Evolutionary conservation across 345 rosid genomes (phyloP), one percentile per base, ranked within the genome.

Genomic region (Moricandia arvensis): DNA sequence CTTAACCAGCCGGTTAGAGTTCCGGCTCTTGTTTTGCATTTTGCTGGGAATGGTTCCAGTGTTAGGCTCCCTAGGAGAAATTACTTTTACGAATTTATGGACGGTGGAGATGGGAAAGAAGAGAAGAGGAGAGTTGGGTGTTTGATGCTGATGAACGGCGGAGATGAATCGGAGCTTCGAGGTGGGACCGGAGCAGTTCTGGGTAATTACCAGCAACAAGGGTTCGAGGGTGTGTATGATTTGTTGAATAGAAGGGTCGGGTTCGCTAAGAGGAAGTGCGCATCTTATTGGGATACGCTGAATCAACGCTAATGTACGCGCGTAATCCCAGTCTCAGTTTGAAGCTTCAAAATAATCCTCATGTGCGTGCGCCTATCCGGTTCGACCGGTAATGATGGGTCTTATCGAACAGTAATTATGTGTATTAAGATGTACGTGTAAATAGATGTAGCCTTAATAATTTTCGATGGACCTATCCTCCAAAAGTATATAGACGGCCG

Each of bases 141-240:
- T 58, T 71, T 93, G 78, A 93, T 91, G 98, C 34, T 93, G 83
- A 88, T 93, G 96, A 86, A 91, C 90, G 94, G 93, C 8, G 96
- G 98, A 18, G 93, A 86, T 73, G 98, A 91, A 35, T 62, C 75
- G 6, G 98, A 94, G 73, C 70, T 87, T 72, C 73, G 63, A 0
- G 96, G 91, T 72, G 98, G 97, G 66, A 91, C 98, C 2, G 96
- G 87, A 11, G 98, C 85, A 0, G 87, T 85, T 1, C 33, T 93
- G 0, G 98, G 98, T 16, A 93, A 93, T 72, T 94, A 87, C 37
- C 98, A 94, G 79, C 98, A 94, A 27, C 98, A 94, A 79, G 98
- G 98, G 2, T 91, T 94, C 34, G 95, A 94, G 72, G 96, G 91
- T 72, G 96, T 91, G 17, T 94, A 94, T 73, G 98, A 94, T 74